A percentile compares a stretch with the other conserved stretches of the same genome.
These are phyloP conservation scores for Ziziphus jujuba DNA, from an alignment of 306 rosid genomes.

Conservation along the genomic window DNA sequence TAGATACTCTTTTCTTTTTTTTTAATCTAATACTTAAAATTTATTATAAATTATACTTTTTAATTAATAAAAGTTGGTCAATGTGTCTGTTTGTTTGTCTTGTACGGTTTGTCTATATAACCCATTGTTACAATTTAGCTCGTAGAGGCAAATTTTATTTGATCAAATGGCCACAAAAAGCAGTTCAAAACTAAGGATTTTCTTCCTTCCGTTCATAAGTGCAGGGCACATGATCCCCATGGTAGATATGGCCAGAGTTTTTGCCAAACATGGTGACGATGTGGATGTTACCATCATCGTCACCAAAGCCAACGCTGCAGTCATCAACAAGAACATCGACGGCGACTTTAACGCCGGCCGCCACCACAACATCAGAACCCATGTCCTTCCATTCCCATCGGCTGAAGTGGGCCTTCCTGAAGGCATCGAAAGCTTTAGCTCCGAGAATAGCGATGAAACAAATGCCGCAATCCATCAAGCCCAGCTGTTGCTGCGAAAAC, in stretches of 20 bases:
- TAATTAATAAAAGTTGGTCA: too few relatives aligned
- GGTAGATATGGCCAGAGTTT: constrained; percentile 26
- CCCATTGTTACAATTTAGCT: too few relatives aligned
- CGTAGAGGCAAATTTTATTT: too few relatives aligned
- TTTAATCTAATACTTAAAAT: too few relatives aligned
- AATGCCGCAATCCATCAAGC: too few relatives aligned
- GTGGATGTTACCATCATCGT: constrained; percentile 19
- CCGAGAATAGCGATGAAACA: too few relatives aligned
- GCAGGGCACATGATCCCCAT: constrained; percentile 37
- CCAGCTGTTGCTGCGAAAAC: background rate
- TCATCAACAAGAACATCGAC: constrained; percentile 6
- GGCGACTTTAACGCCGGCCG: constrained; percentile 1
- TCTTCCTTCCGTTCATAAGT: constrained; percentile 13
- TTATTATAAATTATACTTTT: too few relatives aligned
- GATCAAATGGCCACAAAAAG: too few relatives aligned
- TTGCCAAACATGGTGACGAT: constrained; percentile 21
- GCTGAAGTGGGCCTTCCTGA: constrained; percentile 23
- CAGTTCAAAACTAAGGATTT: too few relatives aligned
- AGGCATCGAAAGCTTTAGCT: constrained; percentile 27
- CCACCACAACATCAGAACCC: background rate
- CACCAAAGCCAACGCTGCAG: constrained; percentile 7
- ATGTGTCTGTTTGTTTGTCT: too few relatives aligned
- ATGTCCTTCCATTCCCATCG: constrained; percentile 9
- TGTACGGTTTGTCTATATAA: too few relatives aligned
- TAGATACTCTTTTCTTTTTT: too few relatives aligned